phyloP scores from a whole-genome alignment of 805 yeast genomes.

The Candida tallmaniae region DNA sequence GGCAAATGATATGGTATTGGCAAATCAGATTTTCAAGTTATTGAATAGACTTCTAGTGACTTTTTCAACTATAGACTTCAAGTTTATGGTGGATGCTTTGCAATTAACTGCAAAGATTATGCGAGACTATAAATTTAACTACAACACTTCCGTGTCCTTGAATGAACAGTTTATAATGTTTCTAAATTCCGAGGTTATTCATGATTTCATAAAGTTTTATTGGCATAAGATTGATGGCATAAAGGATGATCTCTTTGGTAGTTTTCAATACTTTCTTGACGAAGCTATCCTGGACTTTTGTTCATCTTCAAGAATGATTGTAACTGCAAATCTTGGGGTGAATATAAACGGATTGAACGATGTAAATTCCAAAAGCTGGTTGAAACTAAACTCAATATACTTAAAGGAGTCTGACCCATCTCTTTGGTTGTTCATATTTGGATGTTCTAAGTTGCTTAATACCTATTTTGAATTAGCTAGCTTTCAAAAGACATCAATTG shows the following conservation, averaged over 20 bases:
- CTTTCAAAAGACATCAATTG: neutral
- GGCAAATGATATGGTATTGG: neutral
- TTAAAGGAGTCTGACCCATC: slow-evolving; percentile 14
- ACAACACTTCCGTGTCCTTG: slow-evolving; percentile 3
- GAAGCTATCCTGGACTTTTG: neutral
- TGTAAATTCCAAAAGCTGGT: slow-evolving; percentile 16
- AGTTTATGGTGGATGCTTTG: neutral
- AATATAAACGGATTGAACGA: too few species aligned
- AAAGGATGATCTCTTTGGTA: too few species aligned
- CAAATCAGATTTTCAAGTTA: slow-evolving; percentile 1
- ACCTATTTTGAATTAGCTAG: slow-evolving; percentile 19
- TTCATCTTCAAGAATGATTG: neutral
- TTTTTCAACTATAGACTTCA: slow-evolving; percentile 6
- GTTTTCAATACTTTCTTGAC: neutral
- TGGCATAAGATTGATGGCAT: too few species aligned
- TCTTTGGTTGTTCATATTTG: slow-evolving; percentile 41
- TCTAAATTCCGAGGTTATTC: slow-evolving; percentile 9
- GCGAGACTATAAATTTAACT: slow-evolving; percentile 1
- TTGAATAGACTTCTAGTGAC: slow-evolving; percentile 6
- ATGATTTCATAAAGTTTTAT: neutral
- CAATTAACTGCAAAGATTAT: neutral
- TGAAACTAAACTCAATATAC: slow-evolving; percentile 18
- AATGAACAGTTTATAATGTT: slow-evolving; percentile 8
- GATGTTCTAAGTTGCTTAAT: slow-evolving; percentile 26
- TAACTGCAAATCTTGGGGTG: neutral